Evolutionary conservation across 2,329 filamentous ascomycete genomes (phyloP), one percentile per base, ranked within the genome.

Genomic region (Epichloe coenophiala): DNA sequence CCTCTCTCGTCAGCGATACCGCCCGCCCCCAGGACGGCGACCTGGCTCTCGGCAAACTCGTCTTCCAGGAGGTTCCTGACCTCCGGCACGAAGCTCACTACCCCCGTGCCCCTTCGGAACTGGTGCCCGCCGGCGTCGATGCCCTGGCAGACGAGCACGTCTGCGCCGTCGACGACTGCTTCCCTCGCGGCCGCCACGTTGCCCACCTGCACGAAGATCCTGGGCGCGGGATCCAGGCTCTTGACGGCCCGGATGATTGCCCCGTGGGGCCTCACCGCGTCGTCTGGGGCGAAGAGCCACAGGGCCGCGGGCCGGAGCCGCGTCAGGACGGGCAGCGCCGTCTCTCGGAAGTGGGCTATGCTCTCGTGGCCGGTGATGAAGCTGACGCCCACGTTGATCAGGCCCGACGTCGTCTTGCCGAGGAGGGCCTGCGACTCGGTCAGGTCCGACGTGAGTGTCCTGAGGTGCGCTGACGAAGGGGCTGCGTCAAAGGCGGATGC

Each of bases 81-180:
- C 63, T 84, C 80, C 0, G 78, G 78, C 38, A 84, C 61, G 3
- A 84, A 63, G 3, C 71, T 68, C 3, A 83, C 62, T 2, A 84
- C 64, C 5, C 79, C 72, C 2, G 75, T 72, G 3, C 76, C 78
- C 21, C 66, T 63, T 0, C 69, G 68, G 43, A 77, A 74, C 54
- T 81, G 80, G 59, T 84, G 81, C 0, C 81, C 81, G 7, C 80
- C 81, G 1, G 80, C 81, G 63, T 84, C 81, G 5, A 71, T 69
- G 3, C 81, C 81, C 62, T 84, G 81, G 5, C 78, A 71, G 6
- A 84, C 77, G 2, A 84, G 58, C 31, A 77, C 77, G 57, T 84
- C 78, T 1, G 76, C 65, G 0, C 72, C 74, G 21, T 72, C 66
- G n/a, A 55, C 45, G 1, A 72, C 66, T 0, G 72, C 75, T 51